These are phyloP conservation scores for Pleurotus cornucopiae DNA, from an alignment of 768 basidiomycete species.

Conservation along the genomic window DNA sequence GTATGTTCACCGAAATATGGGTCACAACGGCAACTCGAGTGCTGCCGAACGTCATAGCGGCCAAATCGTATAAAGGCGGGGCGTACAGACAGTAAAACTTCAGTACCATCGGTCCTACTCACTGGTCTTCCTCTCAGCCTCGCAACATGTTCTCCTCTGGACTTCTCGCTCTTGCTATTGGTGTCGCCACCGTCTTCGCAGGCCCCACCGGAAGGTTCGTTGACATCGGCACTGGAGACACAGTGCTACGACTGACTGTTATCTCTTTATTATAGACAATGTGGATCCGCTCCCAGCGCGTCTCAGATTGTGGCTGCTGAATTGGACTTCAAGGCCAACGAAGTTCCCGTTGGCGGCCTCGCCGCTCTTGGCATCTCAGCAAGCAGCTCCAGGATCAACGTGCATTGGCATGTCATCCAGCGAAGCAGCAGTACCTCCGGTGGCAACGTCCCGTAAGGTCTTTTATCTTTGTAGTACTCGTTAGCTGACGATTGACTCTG, in stretches of 20 bases:
- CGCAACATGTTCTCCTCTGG: neutral
- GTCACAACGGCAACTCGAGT: neutral
- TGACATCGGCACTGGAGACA: neutral
- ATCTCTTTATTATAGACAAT: slow-evolving; percentile 13
- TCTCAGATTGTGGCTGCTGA: slow-evolving; percentile 31
- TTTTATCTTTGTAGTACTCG: neutral
- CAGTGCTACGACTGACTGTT: neutral
- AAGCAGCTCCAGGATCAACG: slow-evolving; percentile 13
- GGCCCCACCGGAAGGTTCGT: neutral
- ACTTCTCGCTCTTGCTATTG: neutral
- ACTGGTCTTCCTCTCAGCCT: neutral
- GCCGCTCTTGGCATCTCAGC: slow-evolving; percentile 3
- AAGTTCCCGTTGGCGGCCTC: slow-evolving; percentile 18
- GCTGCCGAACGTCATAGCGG: neutral
- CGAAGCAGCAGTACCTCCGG: slow-evolving; percentile 25
- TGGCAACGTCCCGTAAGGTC: slow-evolving; percentile 38
- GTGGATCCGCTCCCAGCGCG: slow-evolving; percentile 33
- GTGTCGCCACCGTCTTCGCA: neutral
- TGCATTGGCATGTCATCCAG: slow-evolving; percentile 31
- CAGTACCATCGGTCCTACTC: neutral
- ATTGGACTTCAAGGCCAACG: slow-evolving; percentile 36
- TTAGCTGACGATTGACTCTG: neutral
- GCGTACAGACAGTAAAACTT: neutral
- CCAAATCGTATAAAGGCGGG: neutral
- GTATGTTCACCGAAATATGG: no score